Evolutionary conservation across 306 rosid genomes (phyloP).

Genomic region (Cyclanthera cordifolia): DNA sequence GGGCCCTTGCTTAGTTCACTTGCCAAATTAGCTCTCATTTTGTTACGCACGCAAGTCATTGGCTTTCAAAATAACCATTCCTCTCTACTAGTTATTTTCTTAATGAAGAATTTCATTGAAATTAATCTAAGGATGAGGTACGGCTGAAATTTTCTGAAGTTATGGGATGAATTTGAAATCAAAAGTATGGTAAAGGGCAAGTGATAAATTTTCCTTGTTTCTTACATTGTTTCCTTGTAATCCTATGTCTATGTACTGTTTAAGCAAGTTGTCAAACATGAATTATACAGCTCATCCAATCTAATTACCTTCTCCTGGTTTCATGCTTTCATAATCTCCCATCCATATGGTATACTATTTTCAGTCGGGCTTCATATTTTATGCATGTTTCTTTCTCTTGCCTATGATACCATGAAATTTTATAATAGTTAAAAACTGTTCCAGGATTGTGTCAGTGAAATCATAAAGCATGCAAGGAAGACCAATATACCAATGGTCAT

Average conservation of each 20-base stretch:
- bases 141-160: not conserved
- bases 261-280: not conserved
- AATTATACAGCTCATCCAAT: not conserved
- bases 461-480: constrained; percentile 64
- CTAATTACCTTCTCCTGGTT: not conserved
- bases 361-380: not conserved
- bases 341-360: not conserved
- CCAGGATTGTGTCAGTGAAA: constrained; percentile 73
- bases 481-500: constrained; percentile 56
- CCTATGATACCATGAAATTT: constrained; percentile 8
- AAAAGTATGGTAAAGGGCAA: not conserved
- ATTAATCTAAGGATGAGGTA: not conserved
- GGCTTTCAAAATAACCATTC: no score
- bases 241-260: not conserved
- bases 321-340: not conserved
- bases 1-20: no score
- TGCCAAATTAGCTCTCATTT: no score
- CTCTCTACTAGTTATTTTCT: no score
- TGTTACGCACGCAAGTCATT: no score
- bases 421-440: constrained; percentile 20
- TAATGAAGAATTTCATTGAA: not conserved
- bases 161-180: not conserved
- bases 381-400: constrained; percentile 4
- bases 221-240: not conserved
- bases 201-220: not conserved